phyloP scores from a whole-genome alignment of 2,329 filamentous ascomycete genomes.

The Herpotrichia juniperi region DNA sequence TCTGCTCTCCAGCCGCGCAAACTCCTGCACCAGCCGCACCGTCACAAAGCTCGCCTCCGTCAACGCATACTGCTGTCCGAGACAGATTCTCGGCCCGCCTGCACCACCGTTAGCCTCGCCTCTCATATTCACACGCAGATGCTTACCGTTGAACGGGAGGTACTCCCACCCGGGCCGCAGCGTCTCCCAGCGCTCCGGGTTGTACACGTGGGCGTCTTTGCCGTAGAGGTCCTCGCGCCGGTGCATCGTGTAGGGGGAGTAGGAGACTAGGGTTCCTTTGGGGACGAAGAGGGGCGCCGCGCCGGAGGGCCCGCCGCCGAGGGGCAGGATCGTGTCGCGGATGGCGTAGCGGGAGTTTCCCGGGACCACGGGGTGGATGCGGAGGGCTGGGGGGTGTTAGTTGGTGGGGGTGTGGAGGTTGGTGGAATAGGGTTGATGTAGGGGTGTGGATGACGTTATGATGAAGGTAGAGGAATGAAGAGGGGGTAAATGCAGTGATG shows the following conservation, averaged over 20 bases:
- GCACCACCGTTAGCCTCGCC: no score
- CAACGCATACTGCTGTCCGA: conserved; percentile 45
- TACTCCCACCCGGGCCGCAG: conserved; percentile 46
- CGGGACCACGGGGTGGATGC: conserved; percentile 59
- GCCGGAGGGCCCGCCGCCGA: conserved; percentile 54
- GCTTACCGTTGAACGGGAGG: conserved; percentile 44
- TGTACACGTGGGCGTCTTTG: conserved; percentile 55
- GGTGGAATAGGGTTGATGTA: no score
- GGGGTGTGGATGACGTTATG: background rate
- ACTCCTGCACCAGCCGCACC: conserved; percentile 39
- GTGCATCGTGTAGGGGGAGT: conserved; percentile 55
- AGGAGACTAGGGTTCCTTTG: conserved; percentile 51
- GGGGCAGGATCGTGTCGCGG: conserved; percentile 56
- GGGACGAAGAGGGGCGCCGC: conserved; percentile 54
- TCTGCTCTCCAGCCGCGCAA: conserved; percentile 34
- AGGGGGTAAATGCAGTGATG: background rate
- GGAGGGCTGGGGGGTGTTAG: conserved; percentile 45
- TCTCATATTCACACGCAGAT: background rate
- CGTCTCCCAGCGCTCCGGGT: conserved; percentile 55
- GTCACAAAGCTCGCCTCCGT: conserved; percentile 44
- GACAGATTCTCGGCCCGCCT: conserved; percentile 44
- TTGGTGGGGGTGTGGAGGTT: background rate
- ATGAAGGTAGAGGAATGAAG: background rate
- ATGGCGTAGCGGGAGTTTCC: conserved; percentile 55
- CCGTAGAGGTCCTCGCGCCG: conserved; percentile 56